Evolutionary conservation across 2,329 filamentous ascomycete species (phyloP), one percentile per base, ranked within the genome.

Genomic region (Hymenoscyphus occultus): DNA sequence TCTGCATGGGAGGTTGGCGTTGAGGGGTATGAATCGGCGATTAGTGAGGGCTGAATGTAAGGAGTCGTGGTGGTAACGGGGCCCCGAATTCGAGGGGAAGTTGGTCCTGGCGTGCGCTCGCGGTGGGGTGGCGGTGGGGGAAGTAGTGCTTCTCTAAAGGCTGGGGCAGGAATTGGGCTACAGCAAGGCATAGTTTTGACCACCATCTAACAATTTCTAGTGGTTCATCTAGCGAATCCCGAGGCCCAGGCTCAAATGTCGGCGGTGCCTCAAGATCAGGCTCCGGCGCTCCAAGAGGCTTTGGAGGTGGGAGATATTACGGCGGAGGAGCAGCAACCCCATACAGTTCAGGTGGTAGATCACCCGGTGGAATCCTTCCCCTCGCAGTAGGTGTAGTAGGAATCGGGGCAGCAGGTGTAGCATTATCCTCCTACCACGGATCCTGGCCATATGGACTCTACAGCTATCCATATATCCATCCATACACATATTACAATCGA

Each of bases 371-470:
- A 3, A 82, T 90, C 45, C 75, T 86, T 35, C 77, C 79, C 0
- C 81, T 86, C 16, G 76, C 86, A 59, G 75, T 86, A 28, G 77
- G 89, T 2, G 73, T 57, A 2, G 56, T 56, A n/a, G 59, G 60
- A 22, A 81, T 86, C 16, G 72, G 28, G 2, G 58, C 39, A 12
- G 56, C 13, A 9, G 59, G 19, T 5, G 39, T 63, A 6, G 76
- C 79, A 1, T 72, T 90, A 10, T 51, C 67, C 9, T 35, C 71
- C 32, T 71, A 69, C n/a, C 70, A 87, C 0, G 88, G 86, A 3
- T 66, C 85, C 45, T 92, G 88, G 86, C 78, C 87, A 9, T 85
- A 84, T 71, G 83, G 84, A 68, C 84, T 85, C 1, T 89, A 89
- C 74, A 78, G 84, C 1, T 86, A 87, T 73, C 76, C 79, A 58